A percentile compares a stretch with the other conserved stretches of the same genome.
Evolutionary conservation across 2,329 filamentous ascomycete species (phyloP).

Genomic region (Aspergillus novoparasiticus): DNA sequence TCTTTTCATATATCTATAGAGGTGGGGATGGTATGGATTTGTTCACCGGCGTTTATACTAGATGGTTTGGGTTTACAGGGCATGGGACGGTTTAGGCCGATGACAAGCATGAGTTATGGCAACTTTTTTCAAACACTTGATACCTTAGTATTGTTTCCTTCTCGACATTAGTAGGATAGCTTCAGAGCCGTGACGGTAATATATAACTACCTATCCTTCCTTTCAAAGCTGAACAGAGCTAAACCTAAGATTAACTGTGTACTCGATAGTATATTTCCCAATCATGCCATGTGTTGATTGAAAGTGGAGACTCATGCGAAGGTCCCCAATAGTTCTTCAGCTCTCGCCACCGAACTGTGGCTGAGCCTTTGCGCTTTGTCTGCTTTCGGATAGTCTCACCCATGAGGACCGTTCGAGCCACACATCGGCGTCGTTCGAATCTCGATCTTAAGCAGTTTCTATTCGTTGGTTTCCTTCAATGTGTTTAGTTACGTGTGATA

Average conservation of each 20-base stretch:
- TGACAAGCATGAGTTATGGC: constrained; percentile 5
- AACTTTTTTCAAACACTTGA: not conserved
- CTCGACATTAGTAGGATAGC: not conserved
- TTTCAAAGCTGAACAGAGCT: not conserved
- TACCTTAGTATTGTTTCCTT: not conserved
- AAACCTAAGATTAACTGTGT: not conserved
- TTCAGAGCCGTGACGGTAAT: not conserved
- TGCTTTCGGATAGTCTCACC: not conserved
- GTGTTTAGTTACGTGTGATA: too few species aligned
- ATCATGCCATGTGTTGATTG: not conserved
- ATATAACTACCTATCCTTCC: not conserved
- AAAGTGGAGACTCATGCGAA: not conserved
- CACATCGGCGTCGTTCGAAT: constrained; percentile 1
- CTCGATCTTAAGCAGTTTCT: not conserved
- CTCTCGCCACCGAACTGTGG: not conserved
- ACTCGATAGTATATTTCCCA: not conserved
- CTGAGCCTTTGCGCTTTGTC: not conserved
- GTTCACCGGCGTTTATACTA: not conserved
- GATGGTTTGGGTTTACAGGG: constrained; percentile 1
- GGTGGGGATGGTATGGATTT: not conserved
- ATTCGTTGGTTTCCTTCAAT: too few species aligned
- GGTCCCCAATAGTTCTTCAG: not conserved
- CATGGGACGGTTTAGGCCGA: not conserved
- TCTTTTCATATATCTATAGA: constrained; percentile 4
- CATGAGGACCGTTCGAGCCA: not conserved